Evolutionary conservation across 768 basidiomycete species (phyloP), one percentile per base, ranked within the genome.

Genomic region (Tricholoma flavovirens): DNA sequence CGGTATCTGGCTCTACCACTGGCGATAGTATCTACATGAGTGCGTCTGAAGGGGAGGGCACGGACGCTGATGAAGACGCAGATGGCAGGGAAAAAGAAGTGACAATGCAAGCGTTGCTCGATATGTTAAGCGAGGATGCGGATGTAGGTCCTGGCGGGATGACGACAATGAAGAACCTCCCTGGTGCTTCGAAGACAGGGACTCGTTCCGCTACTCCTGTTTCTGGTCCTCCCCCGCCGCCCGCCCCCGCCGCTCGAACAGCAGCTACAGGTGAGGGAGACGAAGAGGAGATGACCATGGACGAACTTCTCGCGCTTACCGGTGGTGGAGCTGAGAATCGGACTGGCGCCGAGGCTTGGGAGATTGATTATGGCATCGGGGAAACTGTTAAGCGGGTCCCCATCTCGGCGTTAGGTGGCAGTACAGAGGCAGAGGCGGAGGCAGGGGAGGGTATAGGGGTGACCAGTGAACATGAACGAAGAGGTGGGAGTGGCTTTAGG

Each of bases 261-360:
- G 54, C 33, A 56, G 38, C 7, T 24, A 38, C 15, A 53, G 36
- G 53, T 17, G 32, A 26, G 17, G 10, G 15, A 46, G 46, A 56
- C 2, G 48, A 60, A 26, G 58, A 59, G 8, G 61, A 64, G 53
- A 10, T 62, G 43, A 64, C 48, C n/a, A 51, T 64, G n/a, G 58
- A 59, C 32, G 62, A 59, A 46, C 56, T 64, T 9, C 53, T 64
- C 32, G 53, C 53, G 8, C 43, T 61, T 1, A 53, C 46, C 4
- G 5, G 9, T 3, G 24, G 24, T 5, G 24, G 24, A 5, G n/a
- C 3, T n/a, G 9, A 17, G 26, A 30, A 22, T 48, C 8, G 49
- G 43, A 29, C 43, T 11, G 30, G 59, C 12, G 54, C 56, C 1
- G 56, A 57, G 7, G 62, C 62, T 5, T 59, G 56, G 62, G 54